These are phyloP conservation scores for Yamadazyma olivae DNA, from an alignment of 805 yeast species.

Conservation along the genomic window DNA sequence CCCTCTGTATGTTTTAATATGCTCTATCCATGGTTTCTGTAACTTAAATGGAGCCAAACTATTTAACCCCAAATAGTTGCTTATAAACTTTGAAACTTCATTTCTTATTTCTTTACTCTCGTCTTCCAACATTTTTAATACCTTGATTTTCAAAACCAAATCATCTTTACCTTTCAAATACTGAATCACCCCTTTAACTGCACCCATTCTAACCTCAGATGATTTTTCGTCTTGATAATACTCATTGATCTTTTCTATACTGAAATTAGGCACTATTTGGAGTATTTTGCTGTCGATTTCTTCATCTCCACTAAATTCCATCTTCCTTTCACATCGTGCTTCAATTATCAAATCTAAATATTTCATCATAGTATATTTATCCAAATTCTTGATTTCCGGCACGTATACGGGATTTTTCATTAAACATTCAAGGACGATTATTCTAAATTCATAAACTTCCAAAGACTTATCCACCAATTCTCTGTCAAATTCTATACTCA, in stretches of 20 bases:
- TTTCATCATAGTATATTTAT: conserved; percentile 2
- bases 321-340: not conserved
- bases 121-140: conserved; percentile 1
- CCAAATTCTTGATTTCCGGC: not conserved
- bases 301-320: not conserved
- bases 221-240: not conserved
- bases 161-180: not conserved
- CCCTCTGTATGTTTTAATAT: not conserved
- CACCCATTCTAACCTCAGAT: conserved; percentile 1
- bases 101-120: not conserved
- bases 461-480: not conserved
- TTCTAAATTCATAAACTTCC: not conserved
- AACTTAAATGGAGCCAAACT: not conserved
- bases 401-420: not conserved
- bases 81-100: not conserved
- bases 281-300: conserved; percentile 2
- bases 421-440: conserved; percentile 1
- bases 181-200: not conserved
- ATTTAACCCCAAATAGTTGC: not conserved
- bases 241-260: not conserved
- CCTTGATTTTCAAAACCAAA: not conserved
- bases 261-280: not conserved
- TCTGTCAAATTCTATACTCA: not conserved
- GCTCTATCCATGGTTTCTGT: not conserved
- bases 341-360: conserved; percentile 2